Percentiles rank a stretch among this genome's conserved stretches.
Evolutionary conservation across 257 asterid species (phyloP).

Genomic region (Mentha longifolia): DNA sequence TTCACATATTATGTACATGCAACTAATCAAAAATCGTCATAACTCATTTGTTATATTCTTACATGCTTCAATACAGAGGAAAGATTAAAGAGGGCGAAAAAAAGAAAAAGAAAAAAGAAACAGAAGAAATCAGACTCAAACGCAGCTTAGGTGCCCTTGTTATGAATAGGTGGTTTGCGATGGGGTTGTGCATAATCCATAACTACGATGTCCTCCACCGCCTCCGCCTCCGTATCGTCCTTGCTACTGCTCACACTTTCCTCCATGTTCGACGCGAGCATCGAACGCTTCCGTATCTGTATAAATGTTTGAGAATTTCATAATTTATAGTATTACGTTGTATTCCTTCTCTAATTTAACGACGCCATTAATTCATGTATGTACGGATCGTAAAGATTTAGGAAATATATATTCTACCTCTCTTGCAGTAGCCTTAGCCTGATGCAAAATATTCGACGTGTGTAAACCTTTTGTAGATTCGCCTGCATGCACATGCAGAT

Average conservation of each 20-base stretch:
- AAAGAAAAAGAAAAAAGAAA: too few relatives aligned
- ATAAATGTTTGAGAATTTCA: not conserved
- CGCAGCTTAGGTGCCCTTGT: constrained; percentile 48
- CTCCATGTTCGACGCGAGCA: constrained; percentile 40
- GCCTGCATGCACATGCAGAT: constrained; percentile 33
- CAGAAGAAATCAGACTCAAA: not conserved
- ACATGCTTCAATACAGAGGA: not conserved
- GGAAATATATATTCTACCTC: constrained; percentile 15
- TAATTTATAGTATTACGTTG: not conserved
- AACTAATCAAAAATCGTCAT: not conserved
- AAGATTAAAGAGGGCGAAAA: too few relatives aligned
- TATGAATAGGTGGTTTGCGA: constrained; percentile 88
- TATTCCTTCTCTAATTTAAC: not conserved
- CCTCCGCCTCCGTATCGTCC: constrained; percentile 32
- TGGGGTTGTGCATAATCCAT: constrained; percentile 90
- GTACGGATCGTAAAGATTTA: not conserved
- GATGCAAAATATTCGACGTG: constrained; percentile 30
- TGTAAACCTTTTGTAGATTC: not conserved
- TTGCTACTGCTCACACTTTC: constrained; percentile 41
- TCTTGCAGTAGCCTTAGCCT: constrained; percentile 25
- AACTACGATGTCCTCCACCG: constrained; percentile 50
- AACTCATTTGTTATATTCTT: not conserved
- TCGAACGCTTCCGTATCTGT: constrained; percentile 41
- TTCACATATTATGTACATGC: too few relatives aligned
- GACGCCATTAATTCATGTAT: constrained; percentile 18